A percentile compares a stretch with the other conserved stretches of the same genome.
Evolutionary conservation across 192 early-diverging fungal genomes (phyloP).

Genomic region (Spizellomyces punctatus): DNA sequence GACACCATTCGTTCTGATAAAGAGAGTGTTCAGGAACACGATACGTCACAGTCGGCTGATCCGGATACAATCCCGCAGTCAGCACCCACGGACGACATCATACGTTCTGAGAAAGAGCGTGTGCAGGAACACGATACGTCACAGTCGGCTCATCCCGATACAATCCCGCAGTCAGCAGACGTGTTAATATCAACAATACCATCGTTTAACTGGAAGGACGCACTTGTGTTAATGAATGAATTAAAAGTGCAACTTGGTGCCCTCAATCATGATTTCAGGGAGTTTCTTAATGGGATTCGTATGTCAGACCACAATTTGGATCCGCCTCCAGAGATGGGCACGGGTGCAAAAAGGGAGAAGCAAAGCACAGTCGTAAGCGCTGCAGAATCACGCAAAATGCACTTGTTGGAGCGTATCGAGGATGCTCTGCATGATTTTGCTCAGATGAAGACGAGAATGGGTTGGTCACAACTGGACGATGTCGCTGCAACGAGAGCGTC

Average conservation of each 20-base stretch:
- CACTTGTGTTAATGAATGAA: no score
- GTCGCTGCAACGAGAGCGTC: not conserved
- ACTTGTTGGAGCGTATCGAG: not conserved
- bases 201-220: no score
- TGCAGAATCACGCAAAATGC: no score
- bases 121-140: not conserved
- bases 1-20: no score
- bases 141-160: not conserved
- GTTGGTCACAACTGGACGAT: not conserved
- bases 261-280: not conserved
- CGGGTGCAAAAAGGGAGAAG: not conserved
- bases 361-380: no score
- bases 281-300: not conserved
- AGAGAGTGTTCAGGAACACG: no score
- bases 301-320: not conserved
- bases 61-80: not conserved
- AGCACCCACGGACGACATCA: not conserved
- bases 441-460: slow-evolving; percentile 2
- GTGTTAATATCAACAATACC: not conserved
- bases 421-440: not conserved
- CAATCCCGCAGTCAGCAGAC: not conserved
- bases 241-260: not conserved
- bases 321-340: not conserved
- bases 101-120: no score
- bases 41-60: not conserved